phyloP scores from a whole-genome alignment of 331 rosid genomes.

The Ulmus americana region DNA sequence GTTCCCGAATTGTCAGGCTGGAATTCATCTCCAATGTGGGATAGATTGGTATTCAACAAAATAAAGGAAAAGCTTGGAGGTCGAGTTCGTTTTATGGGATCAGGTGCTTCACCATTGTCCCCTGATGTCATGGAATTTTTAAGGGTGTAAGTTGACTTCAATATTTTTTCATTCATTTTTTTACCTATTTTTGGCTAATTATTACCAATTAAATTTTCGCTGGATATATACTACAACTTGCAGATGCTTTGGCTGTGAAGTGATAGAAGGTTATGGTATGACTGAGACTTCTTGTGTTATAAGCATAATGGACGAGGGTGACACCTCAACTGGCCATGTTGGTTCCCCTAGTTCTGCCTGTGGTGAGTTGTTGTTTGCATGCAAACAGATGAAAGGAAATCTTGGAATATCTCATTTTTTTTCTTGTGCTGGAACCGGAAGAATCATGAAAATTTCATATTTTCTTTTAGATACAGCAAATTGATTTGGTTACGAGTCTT shows the following conservation, averaged over 20 bases:
- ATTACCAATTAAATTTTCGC: neutral
- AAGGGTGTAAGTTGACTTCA: conserved; percentile 60
- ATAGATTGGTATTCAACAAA: conserved; percentile 87
- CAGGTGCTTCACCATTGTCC: conserved; percentile 98
- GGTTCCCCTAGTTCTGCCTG: conserved; percentile 90
- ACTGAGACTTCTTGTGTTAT: conserved; percentile 87
- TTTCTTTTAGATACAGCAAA: neutral
- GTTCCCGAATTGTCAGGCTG: neutral
- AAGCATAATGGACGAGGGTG: conserved; percentile 59
- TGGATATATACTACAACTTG: neutral
- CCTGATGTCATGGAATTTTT: conserved; percentile 91
- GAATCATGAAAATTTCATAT: neutral
- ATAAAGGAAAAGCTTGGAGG: conserved; percentile 95
- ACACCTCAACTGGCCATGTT: conserved; percentile 71
- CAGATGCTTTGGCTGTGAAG: conserved; percentile 86
- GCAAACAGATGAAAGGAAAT: neutral
- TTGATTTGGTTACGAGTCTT: neutral
- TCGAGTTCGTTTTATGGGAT: conserved; percentile 73
- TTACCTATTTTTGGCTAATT: neutral
- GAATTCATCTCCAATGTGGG: conserved; percentile 88
- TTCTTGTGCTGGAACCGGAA: conserved; percentile 9
- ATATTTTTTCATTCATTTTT: neutral
- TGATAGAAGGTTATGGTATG: conserved; percentile 96
- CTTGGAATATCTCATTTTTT: neutral
- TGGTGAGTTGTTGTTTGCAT: conserved; percentile 54